A percentile compares a stretch with the other conserved stretches of the same genome.
phyloP scores from a whole-genome alignment of 768 basidiomycete species.

The Pleurotus giganteus region DNA sequence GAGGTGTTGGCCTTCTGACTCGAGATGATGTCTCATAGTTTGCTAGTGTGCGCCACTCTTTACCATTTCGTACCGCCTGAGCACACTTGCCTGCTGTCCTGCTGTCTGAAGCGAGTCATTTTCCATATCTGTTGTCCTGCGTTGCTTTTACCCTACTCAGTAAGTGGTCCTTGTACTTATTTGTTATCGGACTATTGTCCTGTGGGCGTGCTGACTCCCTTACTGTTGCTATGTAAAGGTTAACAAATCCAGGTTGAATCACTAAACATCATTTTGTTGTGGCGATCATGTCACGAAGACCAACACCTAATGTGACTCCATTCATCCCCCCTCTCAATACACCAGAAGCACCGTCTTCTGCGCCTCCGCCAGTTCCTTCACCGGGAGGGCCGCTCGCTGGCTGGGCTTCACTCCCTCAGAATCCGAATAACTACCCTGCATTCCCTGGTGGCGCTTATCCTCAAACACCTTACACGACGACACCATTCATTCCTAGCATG shows the following conservation, averaged over 20 bases:
- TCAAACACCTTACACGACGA: conserved; percentile 32
- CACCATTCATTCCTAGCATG: conserved; percentile 36
- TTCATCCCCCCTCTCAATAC: conserved; percentile 40
- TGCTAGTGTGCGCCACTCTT: background rate
- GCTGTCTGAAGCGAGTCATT: no score
- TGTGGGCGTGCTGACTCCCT: no score
- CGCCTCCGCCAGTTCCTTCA: conserved; percentile 29
- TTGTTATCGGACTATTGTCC: no score
- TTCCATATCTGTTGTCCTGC: no score
- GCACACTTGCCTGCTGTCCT: no score
- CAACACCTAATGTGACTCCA: conserved; percentile 24
- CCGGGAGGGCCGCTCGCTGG: conserved; percentile 23
- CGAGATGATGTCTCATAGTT: background rate
- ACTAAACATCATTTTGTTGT: no score
- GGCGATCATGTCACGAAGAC: conserved; percentile 16
- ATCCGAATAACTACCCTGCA: conserved; percentile 33
- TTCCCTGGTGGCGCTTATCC: conserved; percentile 25
- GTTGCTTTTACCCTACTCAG: no score
- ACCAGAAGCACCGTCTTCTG: conserved; percentile 29
- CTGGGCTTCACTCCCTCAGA: conserved; percentile 33
- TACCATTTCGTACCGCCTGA: no score
- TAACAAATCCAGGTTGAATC: no score
- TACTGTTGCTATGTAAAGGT: no score
- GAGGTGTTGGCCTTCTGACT: background rate
- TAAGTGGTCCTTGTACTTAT: no score